Evolutionary conservation across 495 filamentous ascomycete genomes (phyloP).

Genomic region (Lasiosphaeria miniovina): DNA sequence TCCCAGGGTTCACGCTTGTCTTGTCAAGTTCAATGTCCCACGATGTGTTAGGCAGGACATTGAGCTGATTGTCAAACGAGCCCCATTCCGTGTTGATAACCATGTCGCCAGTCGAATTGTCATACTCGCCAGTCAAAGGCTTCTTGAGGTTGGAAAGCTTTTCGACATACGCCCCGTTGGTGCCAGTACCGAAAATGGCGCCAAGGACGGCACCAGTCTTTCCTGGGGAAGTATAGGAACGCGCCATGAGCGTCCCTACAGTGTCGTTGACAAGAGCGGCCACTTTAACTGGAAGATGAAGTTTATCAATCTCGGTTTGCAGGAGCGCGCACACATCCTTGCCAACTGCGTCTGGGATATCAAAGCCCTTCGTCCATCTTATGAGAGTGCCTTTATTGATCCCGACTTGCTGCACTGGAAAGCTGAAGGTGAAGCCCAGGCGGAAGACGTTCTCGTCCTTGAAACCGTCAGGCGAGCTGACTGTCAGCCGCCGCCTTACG

Average conservation of each 20-base stretch:
- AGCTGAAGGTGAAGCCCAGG: constrained; percentile 95
- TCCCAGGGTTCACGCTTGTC: constrained; percentile 83
- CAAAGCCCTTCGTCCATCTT: constrained; percentile 98
- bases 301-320: constrained; percentile 84
- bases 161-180: constrained; percentile 91
- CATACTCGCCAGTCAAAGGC: constrained; percentile 62
- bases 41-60: constrained; percentile 76
- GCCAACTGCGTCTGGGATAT: constrained; percentile 87
- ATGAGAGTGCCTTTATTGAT: constrained; percentile 92
- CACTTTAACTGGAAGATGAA: constrained; percentile 84
- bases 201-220: constrained; percentile 84
- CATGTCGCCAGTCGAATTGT: constrained; percentile 86
- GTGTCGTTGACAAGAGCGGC: constrained; percentile 97
- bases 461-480: constrained; percentile 51
- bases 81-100: constrained; percentile 99
- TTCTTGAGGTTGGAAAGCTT: constrained; percentile 68
- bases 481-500: constrained; percentile 55
- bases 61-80: constrained; percentile 91
- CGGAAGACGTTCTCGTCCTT: constrained; percentile 74
- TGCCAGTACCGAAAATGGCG: constrained; percentile 92
- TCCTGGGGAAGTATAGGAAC: constrained; percentile 88
- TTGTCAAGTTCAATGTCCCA: constrained; percentile 80
- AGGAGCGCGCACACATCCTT: constrained; percentile 91
- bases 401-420: constrained; percentile 88
- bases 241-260: constrained; percentile 94